phyloP scores from a whole-genome alignment of 1,284 basidiomycete genomes.

The Ustilago shanxiensis region DNA sequence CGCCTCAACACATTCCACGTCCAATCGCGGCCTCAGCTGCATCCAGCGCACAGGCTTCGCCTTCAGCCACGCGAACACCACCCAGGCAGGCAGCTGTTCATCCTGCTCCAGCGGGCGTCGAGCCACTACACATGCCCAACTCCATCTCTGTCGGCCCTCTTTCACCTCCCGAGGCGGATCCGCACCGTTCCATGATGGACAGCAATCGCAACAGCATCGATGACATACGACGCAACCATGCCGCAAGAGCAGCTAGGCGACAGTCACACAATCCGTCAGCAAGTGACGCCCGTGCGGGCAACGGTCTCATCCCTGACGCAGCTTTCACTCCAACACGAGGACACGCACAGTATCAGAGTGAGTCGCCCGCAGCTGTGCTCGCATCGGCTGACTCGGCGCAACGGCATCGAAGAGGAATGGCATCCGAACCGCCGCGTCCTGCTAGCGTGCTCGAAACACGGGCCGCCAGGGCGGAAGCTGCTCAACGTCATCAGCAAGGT shows the following conservation, averaged over 20 bases:
- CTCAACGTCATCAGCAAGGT: constrained; percentile 37
- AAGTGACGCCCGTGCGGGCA: constrained; percentile 13
- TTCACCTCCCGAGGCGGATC: constrained; percentile 55
- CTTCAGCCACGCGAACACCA: constrained; percentile 29
- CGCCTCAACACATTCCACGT: constrained; percentile 61
- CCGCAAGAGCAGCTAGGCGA: constrained; percentile 49
- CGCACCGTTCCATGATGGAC: constrained; percentile 56
- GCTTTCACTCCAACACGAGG: constrained; percentile 27
- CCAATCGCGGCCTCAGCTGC: constrained; percentile 21
- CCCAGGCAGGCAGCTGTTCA: constrained; percentile 23
- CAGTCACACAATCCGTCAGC: constrained; percentile 29
- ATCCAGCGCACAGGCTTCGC: constrained; percentile 12
- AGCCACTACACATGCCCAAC: constrained; percentile 28
- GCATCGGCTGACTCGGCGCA: constrained; percentile 30
- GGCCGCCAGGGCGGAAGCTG: constrained; percentile 37
- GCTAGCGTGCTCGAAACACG: constrained; percentile 57
- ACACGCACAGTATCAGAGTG: constrained; percentile 30
- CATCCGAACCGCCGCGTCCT: constrained; percentile 51
- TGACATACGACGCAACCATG: constrained; percentile 61
- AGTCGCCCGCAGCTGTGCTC: constrained; percentile 18
- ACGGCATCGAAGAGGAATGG: constrained; percentile 35
- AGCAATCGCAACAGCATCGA: constrained; percentile 63
- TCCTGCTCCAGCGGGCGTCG: constrained; percentile 7
- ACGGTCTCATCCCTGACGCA: constrained; percentile 34
- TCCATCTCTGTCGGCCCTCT: constrained; percentile 37